Evolutionary conservation across 345 rosid genomes (phyloP).

Genomic region (Syzygium oleosum): DNA sequence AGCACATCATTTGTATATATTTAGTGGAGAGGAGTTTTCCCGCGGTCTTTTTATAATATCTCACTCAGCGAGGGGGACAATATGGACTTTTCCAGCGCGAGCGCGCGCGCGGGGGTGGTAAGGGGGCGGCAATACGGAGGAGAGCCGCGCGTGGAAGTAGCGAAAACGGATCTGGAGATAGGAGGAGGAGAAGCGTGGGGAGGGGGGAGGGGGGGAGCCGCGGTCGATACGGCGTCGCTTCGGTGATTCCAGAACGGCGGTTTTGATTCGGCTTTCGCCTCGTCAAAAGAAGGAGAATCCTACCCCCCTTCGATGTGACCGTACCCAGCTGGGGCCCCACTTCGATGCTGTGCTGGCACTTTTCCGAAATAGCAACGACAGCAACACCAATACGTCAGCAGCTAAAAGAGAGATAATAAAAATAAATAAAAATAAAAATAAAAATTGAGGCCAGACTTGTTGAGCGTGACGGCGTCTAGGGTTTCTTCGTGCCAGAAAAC

Average conservation of each 20-base stretch:
- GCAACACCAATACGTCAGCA: too few relatives aligned
- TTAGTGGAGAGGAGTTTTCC: not conserved
- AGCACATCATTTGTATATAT: too few relatives aligned
- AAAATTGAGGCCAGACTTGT: too few relatives aligned
- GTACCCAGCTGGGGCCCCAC: not conserved
- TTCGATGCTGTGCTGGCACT: not conserved
- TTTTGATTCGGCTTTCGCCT: not conserved
- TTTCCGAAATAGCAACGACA: too few relatives aligned
- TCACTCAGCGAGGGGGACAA: not conserved
- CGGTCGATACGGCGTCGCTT: not conserved
- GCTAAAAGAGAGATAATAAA: too few relatives aligned
- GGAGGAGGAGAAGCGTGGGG: not conserved
- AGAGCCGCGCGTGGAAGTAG: not conserved
- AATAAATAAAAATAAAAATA: too few relatives aligned
- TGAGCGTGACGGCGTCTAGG: too few relatives aligned
- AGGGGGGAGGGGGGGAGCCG: too few relatives aligned
- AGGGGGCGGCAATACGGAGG: not conserved
- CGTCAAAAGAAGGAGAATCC: not conserved
- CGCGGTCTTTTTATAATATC: too few relatives aligned
- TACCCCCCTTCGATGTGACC: not conserved
- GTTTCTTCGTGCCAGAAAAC: too few relatives aligned
- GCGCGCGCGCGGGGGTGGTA: not conserved
- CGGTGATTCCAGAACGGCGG: not conserved
- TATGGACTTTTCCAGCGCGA: not conserved
- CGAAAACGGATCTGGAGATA: not conserved